Conservation (phyloP, 768 basidiomycete genomes). For the Lactarius vividus region DNA sequence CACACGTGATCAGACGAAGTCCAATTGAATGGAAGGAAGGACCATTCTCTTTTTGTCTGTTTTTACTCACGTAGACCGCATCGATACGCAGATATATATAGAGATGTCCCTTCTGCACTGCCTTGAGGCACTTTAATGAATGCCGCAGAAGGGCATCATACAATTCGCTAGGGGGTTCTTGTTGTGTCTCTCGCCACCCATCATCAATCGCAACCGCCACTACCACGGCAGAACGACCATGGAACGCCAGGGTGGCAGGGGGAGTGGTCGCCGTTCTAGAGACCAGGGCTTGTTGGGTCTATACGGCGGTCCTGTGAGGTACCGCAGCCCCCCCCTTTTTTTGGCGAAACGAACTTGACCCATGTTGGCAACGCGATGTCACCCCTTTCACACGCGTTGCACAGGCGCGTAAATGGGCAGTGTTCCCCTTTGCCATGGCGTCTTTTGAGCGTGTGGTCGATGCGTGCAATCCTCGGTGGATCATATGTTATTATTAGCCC, state of each 20-base stretch:
- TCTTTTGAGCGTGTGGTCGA: background rate
- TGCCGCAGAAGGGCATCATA: background rate
- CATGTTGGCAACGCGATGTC: background rate
- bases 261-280: background rate
- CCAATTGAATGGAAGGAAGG: too few relatives aligned
- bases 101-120: background rate
- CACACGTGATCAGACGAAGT: too few relatives aligned
- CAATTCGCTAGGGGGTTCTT: background rate
- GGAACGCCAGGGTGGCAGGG: background rate
- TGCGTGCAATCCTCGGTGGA: background rate
- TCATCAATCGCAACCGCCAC: background rate
- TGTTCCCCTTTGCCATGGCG: background rate
- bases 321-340: background rate
- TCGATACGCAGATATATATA: background rate
- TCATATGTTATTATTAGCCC: background rate
- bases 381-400: background rate
- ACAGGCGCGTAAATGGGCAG: background rate
- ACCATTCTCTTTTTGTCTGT: background rate
- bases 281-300: background rate
- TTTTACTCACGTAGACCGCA: background rate
- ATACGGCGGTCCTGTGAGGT: background rate
- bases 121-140: background rate
- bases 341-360: background rate
- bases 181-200: background rate
- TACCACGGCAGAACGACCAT: background rate